These are phyloP conservation scores for Acacia confusa DNA, from an alignment of 306 rosid genomes.

Conservation along the genomic window DNA sequence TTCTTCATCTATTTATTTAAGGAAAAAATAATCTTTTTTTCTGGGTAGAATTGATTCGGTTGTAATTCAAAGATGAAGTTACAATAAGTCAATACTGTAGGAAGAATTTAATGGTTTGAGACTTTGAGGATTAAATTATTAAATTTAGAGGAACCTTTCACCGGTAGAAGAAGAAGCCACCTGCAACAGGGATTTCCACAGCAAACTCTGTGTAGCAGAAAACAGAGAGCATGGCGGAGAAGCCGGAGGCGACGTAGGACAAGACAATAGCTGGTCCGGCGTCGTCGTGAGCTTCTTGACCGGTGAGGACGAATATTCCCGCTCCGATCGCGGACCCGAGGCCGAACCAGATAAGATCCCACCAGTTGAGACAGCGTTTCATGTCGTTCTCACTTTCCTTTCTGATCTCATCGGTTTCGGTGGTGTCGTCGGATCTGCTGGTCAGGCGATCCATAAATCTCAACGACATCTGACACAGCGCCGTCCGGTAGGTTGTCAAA, in stretches of 20 bases:
- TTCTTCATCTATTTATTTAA: neutral
- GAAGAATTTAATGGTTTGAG: too few species aligned
- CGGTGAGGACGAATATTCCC: constrained; percentile 79
- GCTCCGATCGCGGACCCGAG: constrained; percentile 77
- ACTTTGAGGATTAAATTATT: too few species aligned
- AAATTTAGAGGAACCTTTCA: too few species aligned
- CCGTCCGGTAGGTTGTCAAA: constrained; percentile 52
- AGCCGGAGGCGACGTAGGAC: constrained; percentile 67
- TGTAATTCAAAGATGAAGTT: too few species aligned
- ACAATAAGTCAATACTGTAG: too few species aligned
- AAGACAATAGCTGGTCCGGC: constrained; percentile 75
- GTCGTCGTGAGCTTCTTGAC: constrained; percentile 53
- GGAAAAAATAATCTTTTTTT: neutral
- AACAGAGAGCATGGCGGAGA: constrained; percentile 84
- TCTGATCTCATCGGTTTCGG: constrained; percentile 47
- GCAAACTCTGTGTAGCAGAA: constrained; percentile 86
- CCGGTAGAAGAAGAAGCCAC: constrained; percentile 10
- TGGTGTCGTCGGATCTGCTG: constrained; percentile 57
- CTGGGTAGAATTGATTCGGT: too few species aligned
- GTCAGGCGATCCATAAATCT: constrained; percentile 67
- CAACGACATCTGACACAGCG: constrained; percentile 53
- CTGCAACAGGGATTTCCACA: constrained; percentile 76
- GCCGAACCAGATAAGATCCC: constrained; percentile 88
- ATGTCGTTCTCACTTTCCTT: constrained; percentile 60
- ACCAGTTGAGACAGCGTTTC: constrained; percentile 65